phyloP scores from a whole-genome alignment of 768 basidiomycete species.

The Tylopilus plumbeoviolaceoides region DNA sequence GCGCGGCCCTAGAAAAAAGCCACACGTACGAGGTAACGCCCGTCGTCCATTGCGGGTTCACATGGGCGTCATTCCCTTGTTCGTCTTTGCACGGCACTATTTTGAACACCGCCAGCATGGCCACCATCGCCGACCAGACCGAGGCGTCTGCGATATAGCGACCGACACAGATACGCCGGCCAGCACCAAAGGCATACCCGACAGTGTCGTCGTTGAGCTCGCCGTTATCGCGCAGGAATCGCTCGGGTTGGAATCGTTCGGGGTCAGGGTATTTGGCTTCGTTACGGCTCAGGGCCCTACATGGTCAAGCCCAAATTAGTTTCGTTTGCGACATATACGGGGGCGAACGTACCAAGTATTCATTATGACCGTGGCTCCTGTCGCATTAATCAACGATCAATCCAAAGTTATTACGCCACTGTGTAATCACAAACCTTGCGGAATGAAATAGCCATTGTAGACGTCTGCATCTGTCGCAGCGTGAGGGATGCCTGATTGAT shows the following conservation, averaged over 20 bases:
- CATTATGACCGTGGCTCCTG: conserved; percentile 29
- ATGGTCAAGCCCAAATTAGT: background rate
- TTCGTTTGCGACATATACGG: background rate
- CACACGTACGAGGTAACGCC: conserved; percentile 27
- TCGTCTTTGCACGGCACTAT: conserved; percentile 29
- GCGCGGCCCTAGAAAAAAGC: too few relatives aligned
- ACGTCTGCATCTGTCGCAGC: conserved; percentile 36
- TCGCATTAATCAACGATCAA: background rate
- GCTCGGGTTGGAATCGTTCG: conserved; percentile 34
- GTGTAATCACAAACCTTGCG: conserved; percentile 38
- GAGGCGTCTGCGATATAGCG: conserved; percentile 40
- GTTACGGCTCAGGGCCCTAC: conserved; percentile 33
- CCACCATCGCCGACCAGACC: conserved; percentile 33
- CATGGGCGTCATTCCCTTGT: conserved; percentile 21
- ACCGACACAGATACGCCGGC: conserved; percentile 39
- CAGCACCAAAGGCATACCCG: conserved; percentile 33
- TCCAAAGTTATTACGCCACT: background rate
- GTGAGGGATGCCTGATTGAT: conserved; percentile 30
- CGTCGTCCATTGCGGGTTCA: conserved; percentile 20
- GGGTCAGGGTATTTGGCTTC: conserved; percentile 33
- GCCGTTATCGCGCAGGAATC: conserved; percentile 26
- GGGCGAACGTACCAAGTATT: conserved; percentile 20
- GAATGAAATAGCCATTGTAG: conserved; percentile 51
- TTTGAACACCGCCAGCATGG: conserved; percentile 33
- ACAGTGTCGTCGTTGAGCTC: conserved; percentile 29